Evolutionary conservation across 371 early-diverging fungal genomes (phyloP), one percentile per base, ranked within the genome.

Genomic region (Haplosporangium sp.): DNA sequence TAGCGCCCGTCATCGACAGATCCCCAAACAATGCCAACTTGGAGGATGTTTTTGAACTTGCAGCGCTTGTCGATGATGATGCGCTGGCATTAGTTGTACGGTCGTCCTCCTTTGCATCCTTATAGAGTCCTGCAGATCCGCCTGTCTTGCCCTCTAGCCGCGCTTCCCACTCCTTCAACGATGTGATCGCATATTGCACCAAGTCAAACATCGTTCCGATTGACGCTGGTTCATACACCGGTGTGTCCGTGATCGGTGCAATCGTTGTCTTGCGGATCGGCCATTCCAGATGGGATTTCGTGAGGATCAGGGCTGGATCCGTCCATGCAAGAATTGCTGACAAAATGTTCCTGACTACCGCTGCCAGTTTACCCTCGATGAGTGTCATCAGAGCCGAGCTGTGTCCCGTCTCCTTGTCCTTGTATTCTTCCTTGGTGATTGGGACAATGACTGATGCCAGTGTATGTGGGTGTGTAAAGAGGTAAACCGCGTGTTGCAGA

Each of bases 101-200:
- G 14, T 71, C 72, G 21, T 79, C 73, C 1, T 69, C 73, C 5
- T 40, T 42, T 36, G 73, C 43, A 42, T 72, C 73, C 62, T 73
- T 73, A 56, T 58, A 73, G 13, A 79, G 16, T 42, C 80, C 80
- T 11, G 80, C 80, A 16, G 67, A 59, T 12, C 80, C 80, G 16
- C 80, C 80, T 10, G 73, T 65, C 63, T 79, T 79, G 59, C 80
- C 80, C 48, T 79, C 80, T 59, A 79, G 58, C 29, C 80, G 65
- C 1, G 80, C 80, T 47, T 79, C 80, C 80, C 80, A 79, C 21
- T 79, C 80, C 69, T 73, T 79, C 59, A 79, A 53, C 13, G 80
- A 79, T 18, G 80, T 73, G 55, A 60, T 68, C 13, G 80, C 80
- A 55, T 79, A 79, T 52, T 73, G 73, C 12, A 73, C 66, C 53